Conservation (phyloP, 2,329 filamentous ascomycete genomes). For the Epichloe baconii region DNA sequence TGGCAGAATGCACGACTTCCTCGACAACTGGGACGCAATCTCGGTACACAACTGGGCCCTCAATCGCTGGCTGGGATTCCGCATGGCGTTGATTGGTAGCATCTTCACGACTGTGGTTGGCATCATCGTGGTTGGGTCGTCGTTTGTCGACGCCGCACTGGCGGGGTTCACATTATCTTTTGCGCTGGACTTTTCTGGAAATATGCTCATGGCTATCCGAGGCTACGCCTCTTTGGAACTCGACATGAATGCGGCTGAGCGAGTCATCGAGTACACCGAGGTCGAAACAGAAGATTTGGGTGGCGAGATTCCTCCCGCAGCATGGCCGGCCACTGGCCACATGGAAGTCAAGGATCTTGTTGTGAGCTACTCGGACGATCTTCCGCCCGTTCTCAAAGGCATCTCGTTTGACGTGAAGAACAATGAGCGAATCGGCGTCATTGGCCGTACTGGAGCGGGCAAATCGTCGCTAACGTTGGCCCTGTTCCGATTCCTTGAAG, state of each 20-base stretch:
- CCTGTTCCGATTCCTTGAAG: conserved; percentile 65
- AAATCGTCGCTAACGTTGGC: conserved; percentile 67
- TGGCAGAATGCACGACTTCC: conserved; percentile 52
- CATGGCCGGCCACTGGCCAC: conserved; percentile 62
- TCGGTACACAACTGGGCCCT: conserved; percentile 59
- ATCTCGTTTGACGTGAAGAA: conserved; percentile 52
- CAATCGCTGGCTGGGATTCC: conserved; percentile 65
- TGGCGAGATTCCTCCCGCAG: conserved; percentile 48
- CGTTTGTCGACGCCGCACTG: conserved; percentile 51
- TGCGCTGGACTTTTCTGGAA: conserved; percentile 52
- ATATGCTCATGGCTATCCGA: conserved; percentile 53
- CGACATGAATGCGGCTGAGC: conserved; percentile 67
- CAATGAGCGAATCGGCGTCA: conserved; percentile 61
- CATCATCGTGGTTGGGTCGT: conserved; percentile 47
- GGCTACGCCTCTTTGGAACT: conserved; percentile 60
- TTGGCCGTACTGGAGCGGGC: conserved; percentile 66
- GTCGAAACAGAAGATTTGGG: conserved; percentile 53
- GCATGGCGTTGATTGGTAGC: conserved; percentile 57
- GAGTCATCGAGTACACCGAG: conserved; percentile 62
- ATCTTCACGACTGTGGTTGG: conserved; percentile 55
- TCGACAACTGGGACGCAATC: conserved; percentile 55
- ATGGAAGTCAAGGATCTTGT: conserved; percentile 63
- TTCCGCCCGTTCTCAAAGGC: conserved; percentile 57
- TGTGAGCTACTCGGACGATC: conserved; percentile 56
- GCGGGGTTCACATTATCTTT: conserved; percentile 63